Base-by-base conservation (phyloP, 2,329 filamentous ascomycete genomes). In the Fusarium verticillioides region DNA sequence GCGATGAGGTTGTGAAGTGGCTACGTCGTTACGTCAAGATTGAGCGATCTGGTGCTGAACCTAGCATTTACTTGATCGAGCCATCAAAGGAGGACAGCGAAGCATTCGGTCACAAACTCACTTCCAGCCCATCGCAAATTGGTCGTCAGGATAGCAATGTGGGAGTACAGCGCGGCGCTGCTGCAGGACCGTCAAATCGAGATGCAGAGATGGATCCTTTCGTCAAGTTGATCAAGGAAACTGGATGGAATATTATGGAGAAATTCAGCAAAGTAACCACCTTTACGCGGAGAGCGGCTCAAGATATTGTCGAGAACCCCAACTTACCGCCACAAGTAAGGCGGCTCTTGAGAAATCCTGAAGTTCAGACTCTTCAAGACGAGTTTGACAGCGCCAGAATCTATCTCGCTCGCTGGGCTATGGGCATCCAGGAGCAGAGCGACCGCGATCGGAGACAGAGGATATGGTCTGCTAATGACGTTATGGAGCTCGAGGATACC, bases 401-500 rank as follows among this genome's bases (percentile, higher is more conserved):
- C 67, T 99, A 99, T 79, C 87, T 99, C 43, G 96, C 96, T 28
- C 89, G 96, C 72, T 99, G 96, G 96, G 96, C 96, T 5, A 98
- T 99, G 96, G 95, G 95, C 12, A 97, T 99, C 73, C 95, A 96
- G 0, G 97, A 99, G 81, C 96, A 99, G 84, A 96, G 95, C 77
- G 96, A 99, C 79, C 88, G 91, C 43, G 96, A 99, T 77, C 87
- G 92, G 30, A 93, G 91, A 58, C 93, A 95, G 81, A 88, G 95
- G 52, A 95, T 97, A 79, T 99, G 95, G 93, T 98, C 95, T 0
- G 96, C 94, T 2, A 92, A 91, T 73, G 96, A 99, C 83, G 93
- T 98, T 8, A 86, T 98, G 77, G 95, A 97, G 78, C 93, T 97
- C 81, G 97, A 99, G 80, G 93, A 98, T 74, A 98, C 94, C 36